These are phyloP conservation scores for Talaromyces sp. DNA, from an alignment of 2,329 filamentous ascomycete genomes.

Conservation along the genomic window DNA sequence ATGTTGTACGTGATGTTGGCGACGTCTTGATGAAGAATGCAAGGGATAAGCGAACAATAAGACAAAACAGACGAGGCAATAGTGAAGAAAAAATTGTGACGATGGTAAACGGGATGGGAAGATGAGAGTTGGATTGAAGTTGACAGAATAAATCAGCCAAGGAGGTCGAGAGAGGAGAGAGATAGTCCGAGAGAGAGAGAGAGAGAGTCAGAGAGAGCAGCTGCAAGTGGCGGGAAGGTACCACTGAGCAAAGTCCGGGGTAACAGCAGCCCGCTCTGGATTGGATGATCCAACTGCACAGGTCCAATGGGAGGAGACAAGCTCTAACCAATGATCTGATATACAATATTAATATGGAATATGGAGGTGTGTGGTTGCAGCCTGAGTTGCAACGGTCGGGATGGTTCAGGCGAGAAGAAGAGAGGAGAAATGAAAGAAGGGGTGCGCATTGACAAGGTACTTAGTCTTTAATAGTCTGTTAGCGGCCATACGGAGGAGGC, in stretches of 20 bases:
- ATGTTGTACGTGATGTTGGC: conserved; percentile 24
- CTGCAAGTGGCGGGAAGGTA: conserved; percentile 6
- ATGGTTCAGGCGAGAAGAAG: neutral
- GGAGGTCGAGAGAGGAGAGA: neutral
- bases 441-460: neutral
- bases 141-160: neutral
- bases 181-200: neutral
- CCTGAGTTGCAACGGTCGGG: neutral
- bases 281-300: neutral
- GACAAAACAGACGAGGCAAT: neutral
- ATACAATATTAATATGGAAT: neutral
- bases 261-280: neutral
- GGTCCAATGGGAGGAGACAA: neutral
- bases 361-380: neutral
- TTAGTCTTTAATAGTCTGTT: neutral
- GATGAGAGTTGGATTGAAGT: neutral
- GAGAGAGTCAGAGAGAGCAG: conserved; percentile 3
- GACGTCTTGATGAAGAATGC: neutral
- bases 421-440: neutral
- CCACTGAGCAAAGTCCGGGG: neutral
- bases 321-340: neutral
- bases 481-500: neutral
- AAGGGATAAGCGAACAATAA: neutral
- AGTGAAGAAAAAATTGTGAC: neutral
- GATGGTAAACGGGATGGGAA: neutral